Evolutionary conservation across 345 rosid genomes (phyloP), one percentile per base, ranked within the genome.

Genomic region (Mallotus nudiflorus): DNA sequence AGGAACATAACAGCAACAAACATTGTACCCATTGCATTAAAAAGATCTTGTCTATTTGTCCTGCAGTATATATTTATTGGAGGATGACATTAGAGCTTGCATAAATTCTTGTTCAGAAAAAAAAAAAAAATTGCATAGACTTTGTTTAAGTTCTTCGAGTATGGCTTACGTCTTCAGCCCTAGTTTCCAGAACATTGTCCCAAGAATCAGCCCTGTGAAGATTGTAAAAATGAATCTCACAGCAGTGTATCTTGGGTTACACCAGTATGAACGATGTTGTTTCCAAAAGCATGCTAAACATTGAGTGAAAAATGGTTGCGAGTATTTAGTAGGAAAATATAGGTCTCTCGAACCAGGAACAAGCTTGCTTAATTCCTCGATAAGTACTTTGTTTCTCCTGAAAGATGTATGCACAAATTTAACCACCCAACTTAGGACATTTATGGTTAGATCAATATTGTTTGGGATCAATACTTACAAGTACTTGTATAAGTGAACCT

Each of bases 261-360:
- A 81, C 90, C 86, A 86, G 78, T 86, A 86, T 20, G 85, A 82
- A 22, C 68, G 51, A 51, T 76, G 75, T 53, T 86, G 89, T 76
- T 86, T 86, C 89, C 87, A 80, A 1, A 86, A 69, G 74, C 89
- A 86, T 29, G 83, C 84, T 62, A 77, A 70, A 18, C 78, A 75
- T 66, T 82, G 87, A 1, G 27, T 70, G 77, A 72, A 66, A 37
- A 73, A 72, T 27, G 75, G 70, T 68, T 78, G 84, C 2, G 86
- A 66, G 66, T 68, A 82, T 2, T 72, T 72, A 3, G 85, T 68
- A 37, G 84, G 71, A 59, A 83, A 85, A 45, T 65, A 71, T 29
- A 85, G 69, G 46, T 67, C 81, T 59, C 61, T 80, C 31, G 85
- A 81, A 66, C 80, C 87, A 49, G 60, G 5, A 61, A 77, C 46